Percentiles rank a stretch among this genome's conserved stretches.
Evolutionary conservation across 169 alveolate species (phyloP).

Genomic region (Toxoplasma gondii): DNA sequence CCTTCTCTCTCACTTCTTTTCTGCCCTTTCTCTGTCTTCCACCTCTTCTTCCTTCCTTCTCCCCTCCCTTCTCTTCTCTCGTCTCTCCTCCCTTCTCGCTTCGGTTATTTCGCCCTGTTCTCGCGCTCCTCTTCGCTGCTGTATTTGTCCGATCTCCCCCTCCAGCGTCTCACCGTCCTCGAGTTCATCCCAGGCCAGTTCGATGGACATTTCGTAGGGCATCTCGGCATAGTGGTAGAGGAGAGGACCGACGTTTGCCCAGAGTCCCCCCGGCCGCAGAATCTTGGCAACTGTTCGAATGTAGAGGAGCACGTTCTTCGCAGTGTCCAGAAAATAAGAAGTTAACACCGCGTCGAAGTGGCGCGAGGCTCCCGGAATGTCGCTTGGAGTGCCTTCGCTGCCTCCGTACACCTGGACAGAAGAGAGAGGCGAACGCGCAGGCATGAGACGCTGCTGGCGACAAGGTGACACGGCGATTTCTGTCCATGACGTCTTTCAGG

Average conservation of each 20-base stretch:
- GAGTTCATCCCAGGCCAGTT: constrained; percentile 94
- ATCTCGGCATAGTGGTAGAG: constrained; percentile 96
- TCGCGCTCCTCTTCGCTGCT: not conserved
- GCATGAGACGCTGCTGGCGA: too few relatives aligned
- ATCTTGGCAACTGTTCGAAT: constrained; percentile 93
- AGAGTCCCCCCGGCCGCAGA: constrained; percentile 91
- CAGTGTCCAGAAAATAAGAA: constrained; percentile 97
- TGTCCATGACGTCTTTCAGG: too few relatives aligned
- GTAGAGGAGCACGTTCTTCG: constrained; percentile 94
- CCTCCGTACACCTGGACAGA: constrained; percentile 75
- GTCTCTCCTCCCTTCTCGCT: not conserved
- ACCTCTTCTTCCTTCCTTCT: not conserved
- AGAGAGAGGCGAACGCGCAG: not conserved
- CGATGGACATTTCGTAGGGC: constrained; percentile 90
- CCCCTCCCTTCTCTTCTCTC: not conserved
- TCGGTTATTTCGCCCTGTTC: not conserved
- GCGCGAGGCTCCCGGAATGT: constrained; percentile 19
- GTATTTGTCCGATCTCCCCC: not conserved
- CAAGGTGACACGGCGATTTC: too few relatives aligned
- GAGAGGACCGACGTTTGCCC: constrained; percentile 98
- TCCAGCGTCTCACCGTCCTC: constrained; percentile 24
- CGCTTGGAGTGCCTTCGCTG: constrained; percentile 79
- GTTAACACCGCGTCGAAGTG: constrained; percentile 92
- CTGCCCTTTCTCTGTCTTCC: not conserved
- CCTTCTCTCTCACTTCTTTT: too few relatives aligned